Evolutionary conservation across 306 rosid genomes (phyloP).

Genomic region (Delonix regia): DNA sequence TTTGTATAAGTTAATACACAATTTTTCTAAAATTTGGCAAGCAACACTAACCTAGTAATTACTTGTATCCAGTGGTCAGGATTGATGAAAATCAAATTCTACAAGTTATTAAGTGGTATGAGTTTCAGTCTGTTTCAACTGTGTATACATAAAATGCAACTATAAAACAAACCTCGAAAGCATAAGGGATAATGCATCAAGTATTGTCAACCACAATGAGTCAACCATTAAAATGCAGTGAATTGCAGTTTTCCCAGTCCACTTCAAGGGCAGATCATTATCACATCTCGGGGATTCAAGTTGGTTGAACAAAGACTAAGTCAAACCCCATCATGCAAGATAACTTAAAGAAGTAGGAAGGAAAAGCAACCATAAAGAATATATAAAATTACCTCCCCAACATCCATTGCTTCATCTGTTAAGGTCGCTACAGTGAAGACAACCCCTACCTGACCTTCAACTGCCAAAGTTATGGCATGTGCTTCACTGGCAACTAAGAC

Average conservation of each 20-base stretch:
- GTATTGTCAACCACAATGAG: constrained; percentile 90
- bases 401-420: constrained; percentile 92
- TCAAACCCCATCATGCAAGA: constrained; percentile 34
- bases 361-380: background rate
- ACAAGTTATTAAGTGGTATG: background rate
- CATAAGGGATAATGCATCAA: constrained; percentile 90
- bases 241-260: constrained; percentile 71
- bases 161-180: constrained; percentile 70
- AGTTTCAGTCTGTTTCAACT: background rate
- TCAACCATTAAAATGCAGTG: constrained; percentile 95
- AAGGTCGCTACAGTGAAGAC: constrained; percentile 95
- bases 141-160: constrained; percentile 1
- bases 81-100: constrained; percentile 13
- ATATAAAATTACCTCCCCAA: constrained; percentile 75
- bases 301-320: constrained; percentile 50
- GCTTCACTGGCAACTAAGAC: constrained; percentile 99
- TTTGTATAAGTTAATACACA: background rate
- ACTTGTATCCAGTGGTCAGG: background rate
- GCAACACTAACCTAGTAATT: constrained; percentile 30
- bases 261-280: constrained; percentile 65
- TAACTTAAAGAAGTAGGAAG: constrained; percentile 29
- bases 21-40: constrained; percentile 3
- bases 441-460: constrained; percentile 92
- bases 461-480: constrained; percentile 94
- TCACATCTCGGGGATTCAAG: constrained; percentile 92